Base-by-base conservation (phyloP, 2,329 filamentous ascomycete species). In the Colletotrichum sp. region DNA sequence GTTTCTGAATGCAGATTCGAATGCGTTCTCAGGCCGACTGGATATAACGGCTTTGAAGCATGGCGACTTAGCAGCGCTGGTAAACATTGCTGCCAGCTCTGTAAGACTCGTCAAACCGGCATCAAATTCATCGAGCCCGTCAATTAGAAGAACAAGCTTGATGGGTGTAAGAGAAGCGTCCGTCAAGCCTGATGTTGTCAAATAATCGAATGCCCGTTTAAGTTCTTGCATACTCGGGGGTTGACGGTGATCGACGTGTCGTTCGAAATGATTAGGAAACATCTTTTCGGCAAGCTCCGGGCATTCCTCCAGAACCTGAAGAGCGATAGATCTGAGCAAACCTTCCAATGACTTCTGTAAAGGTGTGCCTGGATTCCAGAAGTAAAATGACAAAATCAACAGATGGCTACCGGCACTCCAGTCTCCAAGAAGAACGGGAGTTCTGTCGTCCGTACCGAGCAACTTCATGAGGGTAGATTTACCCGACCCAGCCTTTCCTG, bases 261-360 rank as follows among this genome's bases (percentile, higher is more conserved):
- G 36, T 39, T 39, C 36, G 36, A 18, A 39, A 0, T 1, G 36
- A 5, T 39, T 8, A 0, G 36, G 36, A 4, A 39, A n/a, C 6
- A 44, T 0, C 39, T 6, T 44, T 1, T n/a, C 16, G 8, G 18
- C 39, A 1, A 44, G 39, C 18, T 44, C 39, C 2, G 39, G 18
- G 39, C 16, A n/a, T 6, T 3, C 5, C 5, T n/a, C 6, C 5
- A 44, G 39, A 44, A 18, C 39, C 6, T n/a, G 39, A n/a, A n/a
- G n/a, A n/a, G n/a, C n/a, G n/a, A 44, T n/a, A 0, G 39, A 44
- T 3, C 39, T 5, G 1, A 44, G 39, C 0, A 44, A 1, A 0
- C 39, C 39, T 10, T 44, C 39, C 1, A 44, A 0, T 0, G 39
- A 44, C 5, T 44, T 44, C 0, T 44, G 39, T 3, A 44, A 3